Evolutionary conservation across 2,329 filamentous ascomycete species (phyloP).

Genomic region (Rosellinia necatrix): DNA sequence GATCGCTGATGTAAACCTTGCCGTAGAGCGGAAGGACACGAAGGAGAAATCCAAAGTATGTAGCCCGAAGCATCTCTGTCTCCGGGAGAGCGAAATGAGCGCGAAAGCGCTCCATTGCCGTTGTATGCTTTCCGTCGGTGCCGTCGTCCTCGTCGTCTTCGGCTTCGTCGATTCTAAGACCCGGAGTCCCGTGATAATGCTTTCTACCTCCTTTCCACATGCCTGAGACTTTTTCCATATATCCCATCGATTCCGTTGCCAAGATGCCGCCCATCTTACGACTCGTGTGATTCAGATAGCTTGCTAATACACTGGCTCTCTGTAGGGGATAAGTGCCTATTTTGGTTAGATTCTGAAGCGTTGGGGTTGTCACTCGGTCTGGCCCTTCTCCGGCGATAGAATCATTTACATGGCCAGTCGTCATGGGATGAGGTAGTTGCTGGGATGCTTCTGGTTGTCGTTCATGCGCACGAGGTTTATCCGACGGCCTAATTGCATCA

Average conservation of each 20-base stretch:
- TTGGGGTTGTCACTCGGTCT: conserved; percentile 45
- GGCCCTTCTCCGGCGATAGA: conserved; percentile 34
- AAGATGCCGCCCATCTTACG: conserved; percentile 81
- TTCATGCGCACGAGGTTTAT: conserved; percentile 24
- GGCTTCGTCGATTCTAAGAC: conserved; percentile 59
- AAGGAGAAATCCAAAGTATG: conserved; percentile 91
- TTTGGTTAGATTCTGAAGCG: conserved; percentile 58
- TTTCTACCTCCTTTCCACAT: conserved; percentile 94
- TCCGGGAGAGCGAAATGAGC: conserved; percentile 88
- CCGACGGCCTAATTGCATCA: conserved; percentile 23
- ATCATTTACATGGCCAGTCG: conserved; percentile 46
- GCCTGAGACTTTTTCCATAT: conserved; percentile 93
- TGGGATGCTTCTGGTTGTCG: conserved; percentile 25
- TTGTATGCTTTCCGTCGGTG: conserved; percentile 64
- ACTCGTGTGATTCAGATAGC: conserved; percentile 78
- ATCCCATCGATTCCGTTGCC: conserved; percentile 91
- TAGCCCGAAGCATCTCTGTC: conserved; percentile 81
- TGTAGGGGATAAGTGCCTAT: conserved; percentile 80
- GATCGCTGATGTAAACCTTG: conserved; percentile 92
- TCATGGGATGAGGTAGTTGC: conserved; percentile 33
- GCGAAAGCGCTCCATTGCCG: conserved; percentile 80
- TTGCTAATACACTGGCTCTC: conserved; percentile 80
- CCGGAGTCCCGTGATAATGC: conserved; percentile 75
- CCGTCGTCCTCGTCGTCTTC: conserved; percentile 58
- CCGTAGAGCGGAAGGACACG: conserved; percentile 90